Evolutionary conservation across 2,329 filamentous ascomycete species (phyloP).

Genomic region (Leptographium procerum): DNA sequence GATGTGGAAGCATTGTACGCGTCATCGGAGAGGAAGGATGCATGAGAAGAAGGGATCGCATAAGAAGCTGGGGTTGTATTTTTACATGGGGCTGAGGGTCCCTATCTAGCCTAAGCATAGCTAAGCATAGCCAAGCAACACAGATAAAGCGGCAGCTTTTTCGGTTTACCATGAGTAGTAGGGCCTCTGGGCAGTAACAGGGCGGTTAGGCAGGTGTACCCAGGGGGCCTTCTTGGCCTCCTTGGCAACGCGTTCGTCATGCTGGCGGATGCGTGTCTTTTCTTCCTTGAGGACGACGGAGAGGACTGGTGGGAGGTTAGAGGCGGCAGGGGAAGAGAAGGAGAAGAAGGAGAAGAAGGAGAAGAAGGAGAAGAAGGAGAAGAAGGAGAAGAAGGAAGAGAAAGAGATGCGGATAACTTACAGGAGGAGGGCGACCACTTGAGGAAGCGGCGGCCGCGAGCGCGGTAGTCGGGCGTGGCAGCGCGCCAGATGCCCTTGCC

Average conservation of each 20-base stretch:
- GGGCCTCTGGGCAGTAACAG: conserved; percentile 71
- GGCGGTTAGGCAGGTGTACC: conserved; percentile 79
- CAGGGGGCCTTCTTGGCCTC: conserved; percentile 66
- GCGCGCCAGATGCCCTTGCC: conserved; percentile 51
- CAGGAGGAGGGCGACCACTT: conserved; percentile 53
- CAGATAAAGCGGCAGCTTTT: not conserved
- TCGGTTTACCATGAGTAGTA: conserved; percentile 75
- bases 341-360: not conserved
- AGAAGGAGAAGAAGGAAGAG: not conserved
- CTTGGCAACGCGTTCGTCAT: conserved; percentile 67
- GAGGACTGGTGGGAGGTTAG: conserved; percentile 46
- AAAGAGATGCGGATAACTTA: conserved; percentile 24
- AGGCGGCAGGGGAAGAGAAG: too few species aligned
- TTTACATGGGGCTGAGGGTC: not conserved
- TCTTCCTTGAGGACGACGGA: conserved; percentile 86
- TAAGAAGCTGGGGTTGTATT: not conserved
- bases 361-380: not conserved
- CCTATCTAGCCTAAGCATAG: not conserved
- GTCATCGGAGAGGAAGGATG: too few species aligned
- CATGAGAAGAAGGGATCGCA: too few species aligned
- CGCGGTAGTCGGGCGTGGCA: conserved; percentile 57
- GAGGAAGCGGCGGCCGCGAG: conserved; percentile 57
- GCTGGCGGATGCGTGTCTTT: conserved; percentile 71
- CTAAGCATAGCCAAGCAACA: too few species aligned
- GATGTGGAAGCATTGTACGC: not conserved